Evolutionary conservation across 2,329 filamentous ascomycete genomes (phyloP).

Genomic region (Fusarium hainanense): DNA sequence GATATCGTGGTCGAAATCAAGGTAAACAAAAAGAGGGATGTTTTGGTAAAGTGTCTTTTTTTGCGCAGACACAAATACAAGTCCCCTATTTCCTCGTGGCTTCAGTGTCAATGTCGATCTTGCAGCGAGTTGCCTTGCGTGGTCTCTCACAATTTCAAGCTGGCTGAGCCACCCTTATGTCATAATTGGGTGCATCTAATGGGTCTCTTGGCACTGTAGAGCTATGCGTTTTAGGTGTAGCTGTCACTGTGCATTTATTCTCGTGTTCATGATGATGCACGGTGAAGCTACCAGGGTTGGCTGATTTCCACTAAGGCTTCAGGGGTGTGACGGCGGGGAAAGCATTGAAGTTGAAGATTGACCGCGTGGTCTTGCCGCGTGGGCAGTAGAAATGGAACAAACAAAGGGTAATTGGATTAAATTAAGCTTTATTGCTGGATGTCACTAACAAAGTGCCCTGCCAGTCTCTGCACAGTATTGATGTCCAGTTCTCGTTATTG

Average conservation of each 20-base stretch:
- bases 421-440: not conserved
- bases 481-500: not conserved
- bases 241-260: slow-evolving; percentile 8
- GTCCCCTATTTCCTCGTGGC: slow-evolving; percentile 47
- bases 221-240: not conserved
- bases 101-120: slow-evolving; percentile 44
- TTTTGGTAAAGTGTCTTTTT: slow-evolving; percentile 35
- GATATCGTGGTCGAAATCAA: slow-evolving; percentile 11
- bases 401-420: not conserved
- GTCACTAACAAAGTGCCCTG: not conserved
- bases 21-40: slow-evolving; percentile 19
- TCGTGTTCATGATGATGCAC: slow-evolving; percentile 11
- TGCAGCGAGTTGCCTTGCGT: slow-evolving; percentile 45
- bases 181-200: slow-evolving; percentile 39
- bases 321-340: slow-evolving; percentile 43
- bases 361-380: slow-evolving; percentile 12
- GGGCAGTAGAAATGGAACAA: not conserved
- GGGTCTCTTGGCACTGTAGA: slow-evolving; percentile 31
- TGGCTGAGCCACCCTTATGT: slow-evolving; percentile 49
- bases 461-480: not conserved
- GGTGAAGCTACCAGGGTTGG: slow-evolving; percentile 28
- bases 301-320: slow-evolving; percentile 27
- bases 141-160: slow-evolving; percentile 48
- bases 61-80: slow-evolving; percentile 4
- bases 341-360: slow-evolving; percentile 24